These are phyloP conservation scores for Extremus antarcticus DNA, from an alignment of 495 filamentous ascomycete species.

Conservation along the genomic window DNA sequence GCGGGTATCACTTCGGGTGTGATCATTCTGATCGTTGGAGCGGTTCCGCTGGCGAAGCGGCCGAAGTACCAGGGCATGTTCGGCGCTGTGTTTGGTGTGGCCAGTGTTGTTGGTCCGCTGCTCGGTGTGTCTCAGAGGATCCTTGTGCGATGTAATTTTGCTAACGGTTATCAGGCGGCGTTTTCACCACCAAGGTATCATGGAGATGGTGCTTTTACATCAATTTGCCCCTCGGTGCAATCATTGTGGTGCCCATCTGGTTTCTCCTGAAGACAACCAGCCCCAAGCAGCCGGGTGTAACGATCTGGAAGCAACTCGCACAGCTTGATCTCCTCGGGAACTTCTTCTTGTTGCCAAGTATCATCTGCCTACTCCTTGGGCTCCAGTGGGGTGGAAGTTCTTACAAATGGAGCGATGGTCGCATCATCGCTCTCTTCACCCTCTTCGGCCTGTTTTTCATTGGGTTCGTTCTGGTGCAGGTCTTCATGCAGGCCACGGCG, in stretches of 20 bases:
- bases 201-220: slow-evolving; percentile 37
- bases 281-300: slow-evolving; percentile 26
- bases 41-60: slow-evolving; percentile 19
- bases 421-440: slow-evolving; percentile 44
- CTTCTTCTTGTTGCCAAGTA: slow-evolving; percentile 38
- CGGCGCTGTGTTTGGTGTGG: slow-evolving; percentile 9
- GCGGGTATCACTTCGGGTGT: slow-evolving; percentile 26
- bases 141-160: slow-evolving; percentile 25
- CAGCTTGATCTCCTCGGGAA: slow-evolving; percentile 36
- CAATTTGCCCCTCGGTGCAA: slow-evolving; percentile 33
- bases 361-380: slow-evolving; percentile 46
- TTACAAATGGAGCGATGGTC: slow-evolving; percentile 43
- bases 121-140: too few relatives aligned
- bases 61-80: slow-evolving; percentile 12
- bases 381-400: slow-evolving; percentile 50
- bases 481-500: slow-evolving; percentile 31
- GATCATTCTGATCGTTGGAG: slow-evolving; percentile 21
- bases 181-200: slow-evolving; percentile 28
- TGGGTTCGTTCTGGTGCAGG: slow-evolving; percentile 38
- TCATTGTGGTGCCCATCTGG: slow-evolving; percentile 28
- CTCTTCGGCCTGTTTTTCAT: slow-evolving; percentile 36
- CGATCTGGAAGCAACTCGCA: slow-evolving; percentile 20
- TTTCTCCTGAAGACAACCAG: slow-evolving; percentile 26
- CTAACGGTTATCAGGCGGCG: slow-evolving; percentile 26
- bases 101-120: slow-evolving; percentile 58